Evolutionary conservation across 2,329 filamentous ascomycete genomes (phyloP).

Genomic region (Fusarium vanettenii): DNA sequence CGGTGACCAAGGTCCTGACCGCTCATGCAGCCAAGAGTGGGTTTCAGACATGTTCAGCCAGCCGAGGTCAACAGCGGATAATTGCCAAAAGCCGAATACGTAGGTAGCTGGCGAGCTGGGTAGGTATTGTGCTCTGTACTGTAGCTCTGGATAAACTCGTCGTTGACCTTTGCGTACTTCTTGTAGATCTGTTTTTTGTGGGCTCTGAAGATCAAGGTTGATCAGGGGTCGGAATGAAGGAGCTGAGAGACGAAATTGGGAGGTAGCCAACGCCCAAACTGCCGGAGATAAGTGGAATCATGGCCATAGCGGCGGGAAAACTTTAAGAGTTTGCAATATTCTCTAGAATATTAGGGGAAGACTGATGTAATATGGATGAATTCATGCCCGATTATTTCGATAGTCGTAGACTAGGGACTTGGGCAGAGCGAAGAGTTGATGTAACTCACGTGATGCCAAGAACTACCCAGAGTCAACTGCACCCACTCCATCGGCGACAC

Average conservation of each 20-base stretch:
- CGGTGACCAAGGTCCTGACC: slow-evolving; percentile 20
- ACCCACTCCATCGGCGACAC: slow-evolving; percentile 1
- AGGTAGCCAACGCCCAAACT: slow-evolving; percentile 27
- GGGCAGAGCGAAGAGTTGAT: neutral
- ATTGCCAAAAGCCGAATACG: neutral
- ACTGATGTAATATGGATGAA: neutral
- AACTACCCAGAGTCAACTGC: neutral
- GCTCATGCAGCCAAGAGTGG: slow-evolving; percentile 32
- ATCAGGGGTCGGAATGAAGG: slow-evolving; percentile 20
- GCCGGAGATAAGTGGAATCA: neutral
- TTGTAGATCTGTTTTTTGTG: slow-evolving; percentile 13
- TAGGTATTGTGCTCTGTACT: neutral
- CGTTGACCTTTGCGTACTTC: neutral
- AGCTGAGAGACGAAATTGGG: slow-evolving; percentile 28
- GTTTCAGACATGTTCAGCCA: slow-evolving; percentile 14
- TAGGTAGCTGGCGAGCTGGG: neutral
- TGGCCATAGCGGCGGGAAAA: slow-evolving; percentile 5
- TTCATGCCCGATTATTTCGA: slow-evolving; percentile 5
- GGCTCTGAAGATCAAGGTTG: neutral
- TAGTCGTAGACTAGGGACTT: neutral
- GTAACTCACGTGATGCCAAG: slow-evolving; percentile 13
- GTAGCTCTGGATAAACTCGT: slow-evolving; percentile 6
- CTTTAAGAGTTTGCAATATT: neutral
- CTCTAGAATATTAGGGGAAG: neutral
- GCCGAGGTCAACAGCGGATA: slow-evolving; percentile 1